Percentiles rank a stretch among this genome's conserved stretches.
Evolutionary conservation across 805 yeast species (phyloP).

Genomic region (Candida krabiensis): DNA sequence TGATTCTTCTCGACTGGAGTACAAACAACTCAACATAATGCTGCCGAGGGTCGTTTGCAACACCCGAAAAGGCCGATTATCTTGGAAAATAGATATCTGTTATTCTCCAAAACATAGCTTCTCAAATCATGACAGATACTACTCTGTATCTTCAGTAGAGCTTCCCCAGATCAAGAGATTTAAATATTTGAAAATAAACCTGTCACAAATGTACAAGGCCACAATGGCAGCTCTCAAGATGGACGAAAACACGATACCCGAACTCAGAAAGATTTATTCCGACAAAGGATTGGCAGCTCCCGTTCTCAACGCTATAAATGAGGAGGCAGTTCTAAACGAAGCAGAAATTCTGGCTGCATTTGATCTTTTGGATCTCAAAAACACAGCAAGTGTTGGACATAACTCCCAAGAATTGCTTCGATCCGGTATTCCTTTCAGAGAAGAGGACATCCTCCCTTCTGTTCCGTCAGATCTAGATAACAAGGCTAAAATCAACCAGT

Average conservation of each 20-base stretch:
- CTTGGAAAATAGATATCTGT: no score
- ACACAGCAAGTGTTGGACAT: not conserved
- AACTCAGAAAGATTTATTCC: not conserved
- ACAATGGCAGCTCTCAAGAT: not conserved
- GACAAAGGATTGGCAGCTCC: not conserved
- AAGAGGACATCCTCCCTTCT: slow-evolving; percentile 1
- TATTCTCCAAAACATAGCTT: no score
- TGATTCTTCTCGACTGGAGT: no score
- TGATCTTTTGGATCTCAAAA: not conserved
- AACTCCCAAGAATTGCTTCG: not conserved
- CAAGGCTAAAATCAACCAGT: slow-evolving; percentile 3
- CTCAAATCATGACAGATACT: no score
- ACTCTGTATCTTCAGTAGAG: no score
- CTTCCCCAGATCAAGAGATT: no score
- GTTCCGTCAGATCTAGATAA: not conserved
- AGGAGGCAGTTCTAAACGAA: not conserved
- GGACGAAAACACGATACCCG: not conserved
- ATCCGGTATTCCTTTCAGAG: not conserved
- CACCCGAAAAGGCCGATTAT: no score
- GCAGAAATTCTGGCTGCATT: not conserved
- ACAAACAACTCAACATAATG: no score
- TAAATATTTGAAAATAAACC: not conserved
- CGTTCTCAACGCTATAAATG: not conserved
- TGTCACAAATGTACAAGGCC: not conserved
- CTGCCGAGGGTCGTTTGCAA: no score